Base-by-base conservation (phyloP, 805 yeast species). In the Saccharomycopsis sp. region DNA sequence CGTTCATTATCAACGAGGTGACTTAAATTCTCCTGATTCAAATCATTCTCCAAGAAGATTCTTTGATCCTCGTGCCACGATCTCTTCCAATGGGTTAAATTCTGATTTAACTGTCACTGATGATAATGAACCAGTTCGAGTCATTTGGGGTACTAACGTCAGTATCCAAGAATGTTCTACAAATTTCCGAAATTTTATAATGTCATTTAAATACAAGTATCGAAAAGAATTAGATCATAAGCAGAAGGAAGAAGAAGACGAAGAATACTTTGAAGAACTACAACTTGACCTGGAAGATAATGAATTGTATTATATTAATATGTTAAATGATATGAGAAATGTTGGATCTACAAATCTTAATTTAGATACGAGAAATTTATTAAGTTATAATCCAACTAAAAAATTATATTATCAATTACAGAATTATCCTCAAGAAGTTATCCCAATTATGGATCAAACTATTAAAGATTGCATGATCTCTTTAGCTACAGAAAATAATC, bases 141-240 rank as follows among this genome's bases (percentile, higher is more conserved):
- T 93, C 43, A 90, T 93, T 57, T 93, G 98, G 98, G 98, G 98
- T 64, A 93, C 98, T 1, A 88, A 90, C 59, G 96, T 93, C 22
- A 83, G 94, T 39, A 89, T 93, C 57, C 85, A 79, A 57, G 96
- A 93, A 58, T 81, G 93, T 54, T 74, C 85, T 31, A 82, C 78
- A 53, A 72, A 75, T 41, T 90, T 93, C 66, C 72, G 94, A 52
- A 80, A 80, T 52, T 93, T 93, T 54, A 66, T 93, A 55, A 80
- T 84, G 81, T 76, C 82, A 21, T 93, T 88, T 70, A 85, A 87
- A 59, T 66, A 74, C 64, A 83, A 80, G 57, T 79, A 85, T 62
- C 73, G 97, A 49, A 76, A 75, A 54, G 57, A 59, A 4, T 59
- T 70, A 49, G 80, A 74, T 38, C 65, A 63, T 40, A 74, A 66